Percentiles rank a stretch among this genome's conserved stretches.
These are phyloP conservation scores for Diacronema lutheri DNA, from an alignment of 78 protist genomes.

Conservation along the genomic window DNA sequence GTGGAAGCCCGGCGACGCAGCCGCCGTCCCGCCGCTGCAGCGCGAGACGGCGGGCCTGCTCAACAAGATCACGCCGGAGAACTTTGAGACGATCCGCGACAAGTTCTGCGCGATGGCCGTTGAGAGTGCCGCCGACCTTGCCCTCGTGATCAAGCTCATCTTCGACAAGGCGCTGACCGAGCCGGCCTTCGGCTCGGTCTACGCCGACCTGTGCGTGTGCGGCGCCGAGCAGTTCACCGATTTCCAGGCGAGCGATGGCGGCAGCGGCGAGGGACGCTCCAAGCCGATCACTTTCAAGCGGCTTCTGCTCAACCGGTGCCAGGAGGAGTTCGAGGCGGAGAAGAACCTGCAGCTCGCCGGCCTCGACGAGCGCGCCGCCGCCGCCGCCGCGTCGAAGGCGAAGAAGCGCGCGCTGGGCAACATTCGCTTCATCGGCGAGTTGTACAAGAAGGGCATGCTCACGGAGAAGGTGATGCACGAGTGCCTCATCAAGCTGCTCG, in stretches of 20 bases:
- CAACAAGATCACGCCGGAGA: conserved; percentile 51
- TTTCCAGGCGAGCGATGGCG: no score
- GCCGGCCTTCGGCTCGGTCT: conserved; percentile 34
- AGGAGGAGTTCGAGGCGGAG: conserved; percentile 40
- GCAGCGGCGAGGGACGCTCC: no score
- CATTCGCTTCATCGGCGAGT: conserved; percentile 56
- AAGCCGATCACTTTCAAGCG: conserved; percentile 36
- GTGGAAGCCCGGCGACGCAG: background rate
- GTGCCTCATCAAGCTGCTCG: conserved; percentile 33
- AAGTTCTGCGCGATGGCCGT: conserved; percentile 3
- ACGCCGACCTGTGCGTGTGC: conserved; percentile 27
- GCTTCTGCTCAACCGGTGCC: conserved; percentile 44
- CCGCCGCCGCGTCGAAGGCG: background rate
- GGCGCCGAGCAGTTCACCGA: conserved; percentile 5
- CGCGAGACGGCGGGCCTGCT: conserved; percentile 6
- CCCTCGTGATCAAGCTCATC: conserved; percentile 20
- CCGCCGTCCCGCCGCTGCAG: background rate
- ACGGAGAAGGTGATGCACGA: conserved; percentile 45
- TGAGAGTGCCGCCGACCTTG: background rate
- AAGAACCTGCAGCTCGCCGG: background rate
- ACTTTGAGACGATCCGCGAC: conserved; percentile 27
- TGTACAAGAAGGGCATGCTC: conserved; percentile 39
- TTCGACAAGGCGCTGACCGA: conserved; percentile 54
- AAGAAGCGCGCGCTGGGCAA: conserved; percentile 35
- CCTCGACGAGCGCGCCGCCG: background rate